phyloP scores from a whole-genome alignment of 108 stramenopile species.

The Fragilaria crotonensis region DNA sequence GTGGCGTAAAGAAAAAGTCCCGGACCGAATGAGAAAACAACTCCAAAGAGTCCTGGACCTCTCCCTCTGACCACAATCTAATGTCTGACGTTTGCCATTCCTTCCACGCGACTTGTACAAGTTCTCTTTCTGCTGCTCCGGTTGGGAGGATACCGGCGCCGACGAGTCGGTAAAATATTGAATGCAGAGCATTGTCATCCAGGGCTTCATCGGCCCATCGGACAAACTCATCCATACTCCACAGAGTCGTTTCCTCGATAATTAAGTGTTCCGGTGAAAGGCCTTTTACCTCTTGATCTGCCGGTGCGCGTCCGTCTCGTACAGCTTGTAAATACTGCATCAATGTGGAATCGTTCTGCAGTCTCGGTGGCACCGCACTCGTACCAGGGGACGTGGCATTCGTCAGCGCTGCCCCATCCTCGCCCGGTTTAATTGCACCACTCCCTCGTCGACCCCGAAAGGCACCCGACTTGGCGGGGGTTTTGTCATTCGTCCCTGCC shows the following conservation, averaged over 20 bases:
- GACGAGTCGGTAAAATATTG: constrained; percentile 54
- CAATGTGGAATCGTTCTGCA: background rate
- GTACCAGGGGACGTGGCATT: background rate
- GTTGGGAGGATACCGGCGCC: constrained; percentile 55
- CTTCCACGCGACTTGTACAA: constrained; percentile 55
- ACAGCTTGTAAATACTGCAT: constrained; percentile 8
- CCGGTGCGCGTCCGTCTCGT: background rate
- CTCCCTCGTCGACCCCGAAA: background rate
- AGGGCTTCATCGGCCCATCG: constrained; percentile 45
- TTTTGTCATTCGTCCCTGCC: background rate
- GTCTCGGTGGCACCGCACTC: background rate
- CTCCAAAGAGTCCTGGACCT: background rate
- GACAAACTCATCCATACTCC: constrained; percentile 20
- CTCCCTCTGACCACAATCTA: constrained; percentile 7
- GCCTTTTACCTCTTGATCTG: background rate
- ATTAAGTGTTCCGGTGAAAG: background rate
- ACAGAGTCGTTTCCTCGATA: background rate
- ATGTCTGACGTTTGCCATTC: constrained; percentile 48
- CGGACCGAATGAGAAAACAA: constrained; percentile 3
- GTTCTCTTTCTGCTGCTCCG: constrained; percentile 41
- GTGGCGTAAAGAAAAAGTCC: background rate
- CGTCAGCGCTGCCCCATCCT: background rate
- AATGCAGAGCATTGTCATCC: constrained; percentile 51
- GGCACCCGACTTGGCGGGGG: background rate
- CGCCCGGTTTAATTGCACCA: background rate